Evolutionary conservation across 805 yeast species (phyloP), one percentile per base, ranked within the genome.

Genomic region (Barnettozyma botsteinii): DNA sequence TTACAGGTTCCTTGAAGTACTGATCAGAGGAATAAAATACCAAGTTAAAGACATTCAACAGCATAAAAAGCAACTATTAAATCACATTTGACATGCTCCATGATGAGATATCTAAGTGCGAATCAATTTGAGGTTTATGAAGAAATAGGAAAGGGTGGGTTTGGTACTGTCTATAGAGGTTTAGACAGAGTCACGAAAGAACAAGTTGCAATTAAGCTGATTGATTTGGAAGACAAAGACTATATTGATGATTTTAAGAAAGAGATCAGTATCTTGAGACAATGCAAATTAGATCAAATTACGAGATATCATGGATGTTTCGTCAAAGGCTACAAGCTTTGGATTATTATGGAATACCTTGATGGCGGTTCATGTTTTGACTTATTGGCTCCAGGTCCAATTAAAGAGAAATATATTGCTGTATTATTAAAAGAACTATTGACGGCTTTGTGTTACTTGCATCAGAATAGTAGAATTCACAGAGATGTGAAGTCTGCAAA

Each of bases 331-430:
- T 83, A 96, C n/a, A 81, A 85, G 53, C 69, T 93, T 27, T 93
- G 98, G 98, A 89, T 93, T 59, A 78, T 93, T 42, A 93, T 93
- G 97, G 99, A 93, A 56, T 78, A 84, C 55, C 85, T 98, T 57
- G 93, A 95, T 2, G 98, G 98, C 11, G 99, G 99, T 0, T 84
- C 95, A 1, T 56, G 60, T 75, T 86, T 41, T 72, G 98, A 47
- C 6, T 66, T 93, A 32, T 62, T 91, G 40, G 74, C 79, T 50
- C 87, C 96, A 0, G 98, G 98, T 0, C 78, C 79, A n/a, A 71
- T 94, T 32, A 95, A 86, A 45, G 98, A 93, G 55, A 70, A 71
- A 51, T 78, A 84, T 56, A 78, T 85, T 28, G 81, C 89, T 7
- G 78, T 93, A 10, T 73, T 93, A 10, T 70, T 84, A 48, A 71